Evolutionary conservation across 139 green algal species (phyloP), one percentile per base, ranked within the genome.

Genomic region (Microglena sp.): DNA sequence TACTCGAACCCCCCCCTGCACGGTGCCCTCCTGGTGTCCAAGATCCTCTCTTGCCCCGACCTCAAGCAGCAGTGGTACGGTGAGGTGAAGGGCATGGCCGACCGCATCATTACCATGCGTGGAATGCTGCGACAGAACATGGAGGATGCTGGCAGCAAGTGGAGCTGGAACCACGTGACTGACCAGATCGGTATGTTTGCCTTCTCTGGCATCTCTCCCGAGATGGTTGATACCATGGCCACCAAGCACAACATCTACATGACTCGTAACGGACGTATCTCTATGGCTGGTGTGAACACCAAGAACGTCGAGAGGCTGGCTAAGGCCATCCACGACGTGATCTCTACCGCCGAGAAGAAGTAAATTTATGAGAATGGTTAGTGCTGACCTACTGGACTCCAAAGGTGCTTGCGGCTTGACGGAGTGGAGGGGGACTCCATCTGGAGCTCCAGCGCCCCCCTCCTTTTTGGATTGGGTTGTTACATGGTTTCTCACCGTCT

Each of bases 141-240:
- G 4, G 84, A 95, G 55, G 33, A 57, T 4, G 26, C 65, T 0
- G 61, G 61, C 43, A 61, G 26, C 60, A 58, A 55, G 24, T 65
- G 64, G 43, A 57, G 33, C 2, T 95, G 89, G 89, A 68, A 86
- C 24, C 88, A 95, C 72, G 74, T 95, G 64, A 94, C 87, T 1
- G 83, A 95, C 50, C 88, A 95, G 76, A 95, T 95, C 67, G 88
- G 88, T 62, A 94, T 94, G 86, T 91, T 92, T 63, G 83, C 75
- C 15, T 80, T 64, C 77, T 77, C 71, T 11, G 84, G 84, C 40
- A 76, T 90, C 62, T 77, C 72, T 1, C 61, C 64, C 0, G 69
- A 76, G 33, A 81, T 79, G 85, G 88, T 95, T 5, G 90, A 96
- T 62, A 55, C 62, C 24, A 77, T 96, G 32, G 86, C 88, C 0